Evolutionary conservation across 2,329 filamentous ascomycete genomes (phyloP).

Genomic region (Stachybotrys echinatus): DNA sequence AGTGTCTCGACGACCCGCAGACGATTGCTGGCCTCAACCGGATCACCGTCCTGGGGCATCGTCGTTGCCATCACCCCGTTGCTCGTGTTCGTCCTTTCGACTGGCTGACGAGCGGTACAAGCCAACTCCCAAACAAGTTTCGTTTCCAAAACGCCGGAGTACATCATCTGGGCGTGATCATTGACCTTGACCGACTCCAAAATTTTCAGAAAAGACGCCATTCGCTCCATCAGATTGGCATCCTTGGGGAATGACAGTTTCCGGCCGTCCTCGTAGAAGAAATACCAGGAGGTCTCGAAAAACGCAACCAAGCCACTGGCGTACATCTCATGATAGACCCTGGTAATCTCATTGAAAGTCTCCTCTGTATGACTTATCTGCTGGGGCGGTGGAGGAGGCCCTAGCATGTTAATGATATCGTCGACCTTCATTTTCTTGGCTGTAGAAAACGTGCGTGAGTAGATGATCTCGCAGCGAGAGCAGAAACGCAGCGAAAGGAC

Average conservation of each 20-base stretch:
- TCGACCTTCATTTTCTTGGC: conserved; percentile 60
- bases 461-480: conserved; percentile 21
- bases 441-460: conserved; percentile 22
- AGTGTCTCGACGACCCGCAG: conserved; percentile 73
- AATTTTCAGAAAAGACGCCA: conserved; percentile 59
- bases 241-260: conserved; percentile 45
- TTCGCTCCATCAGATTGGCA: conserved; percentile 56
- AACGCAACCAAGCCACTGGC: conserved; percentile 68
- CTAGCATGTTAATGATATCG: conserved; percentile 62
- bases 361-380: conserved; percentile 45
- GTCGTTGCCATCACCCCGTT: conserved; percentile 17
- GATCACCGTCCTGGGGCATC: conserved; percentile 51
- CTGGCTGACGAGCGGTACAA: conserved; percentile 38
- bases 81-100: conserved; percentile 25
- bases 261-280: conserved; percentile 35
- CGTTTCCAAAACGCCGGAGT: conserved; percentile 50
- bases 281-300: conserved; percentile 82
- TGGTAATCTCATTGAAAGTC: conserved; percentile 60
- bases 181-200: conserved; percentile 43
- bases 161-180: conserved; percentile 46
- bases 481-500: conserved; percentile 18
- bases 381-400: conserved; percentile 52
- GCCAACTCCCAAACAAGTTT: conserved; percentile 57
- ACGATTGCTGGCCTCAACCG: conserved; percentile 61
- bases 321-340: conserved; percentile 71